Evolutionary conservation across 371 early-diverging fungal genomes (phyloP).

Genomic region (Rhizomucor miehei): DNA sequence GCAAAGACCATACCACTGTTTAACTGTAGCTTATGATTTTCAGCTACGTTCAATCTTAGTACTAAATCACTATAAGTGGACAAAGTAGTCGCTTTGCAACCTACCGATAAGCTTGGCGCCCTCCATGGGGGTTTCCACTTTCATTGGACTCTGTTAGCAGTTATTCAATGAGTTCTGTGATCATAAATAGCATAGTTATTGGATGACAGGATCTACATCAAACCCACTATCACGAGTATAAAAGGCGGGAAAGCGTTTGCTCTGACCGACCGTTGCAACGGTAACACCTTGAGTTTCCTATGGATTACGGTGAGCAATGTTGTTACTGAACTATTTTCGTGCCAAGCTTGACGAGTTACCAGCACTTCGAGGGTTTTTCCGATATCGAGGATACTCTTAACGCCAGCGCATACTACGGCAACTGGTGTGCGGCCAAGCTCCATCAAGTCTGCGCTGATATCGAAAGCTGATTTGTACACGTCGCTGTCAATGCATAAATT

Average conservation of each 20-base stretch:
- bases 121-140: conserved; percentile 52
- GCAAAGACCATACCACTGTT: conserved; percentile 84
- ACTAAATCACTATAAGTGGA: neutral
- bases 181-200: neutral
- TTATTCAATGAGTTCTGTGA: neutral
- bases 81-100: neutral
- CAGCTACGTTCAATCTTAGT: conserved; percentile 31
- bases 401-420: conserved; percentile 92
- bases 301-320: neutral
- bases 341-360: conserved; percentile 20
- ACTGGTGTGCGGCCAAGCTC: conserved; percentile 92
- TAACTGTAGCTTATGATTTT: conserved; percentile 65
- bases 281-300: conserved; percentile 93
- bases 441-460: conserved; percentile 89
- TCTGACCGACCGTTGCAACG: conserved; percentile 71
- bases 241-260: conserved; percentile 84
- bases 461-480: conserved; percentile 54
- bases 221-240: conserved; percentile 78
- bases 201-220: too few species aligned
- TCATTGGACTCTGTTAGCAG: conserved; percentile 57
- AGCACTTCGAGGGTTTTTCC: conserved; percentile 85
- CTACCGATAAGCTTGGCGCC: conserved; percentile 70
- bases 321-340: neutral
- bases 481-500: neutral
- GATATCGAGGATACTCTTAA: conserved; percentile 92